Conservation (phyloP, 306 rosid species). For the Prunus davidiana region DNA sequence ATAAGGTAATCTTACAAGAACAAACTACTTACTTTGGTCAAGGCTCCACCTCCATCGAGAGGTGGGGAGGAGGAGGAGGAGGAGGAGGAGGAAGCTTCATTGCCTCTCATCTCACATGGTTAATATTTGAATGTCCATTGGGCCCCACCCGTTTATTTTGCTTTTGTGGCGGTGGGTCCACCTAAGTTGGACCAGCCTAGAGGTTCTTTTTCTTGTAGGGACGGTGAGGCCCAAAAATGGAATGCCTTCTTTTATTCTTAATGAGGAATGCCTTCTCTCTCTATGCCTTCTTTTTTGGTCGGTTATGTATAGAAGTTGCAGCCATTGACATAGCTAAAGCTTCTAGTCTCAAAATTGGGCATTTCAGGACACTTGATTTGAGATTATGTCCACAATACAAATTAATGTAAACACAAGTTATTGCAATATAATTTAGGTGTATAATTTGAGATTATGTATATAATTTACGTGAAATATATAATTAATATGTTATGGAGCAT, state of each 20-base stretch:
- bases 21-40: constrained; percentile 17
- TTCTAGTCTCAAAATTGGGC: not conserved
- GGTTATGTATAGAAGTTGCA: not conserved
- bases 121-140: constrained; percentile 34
- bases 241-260: constrained; percentile 12
- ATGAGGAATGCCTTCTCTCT: not conserved
- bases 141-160: constrained; percentile 42
- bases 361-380: too few species aligned
- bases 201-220: constrained; percentile 32
- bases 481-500: too few species aligned
- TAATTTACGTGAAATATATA: too few species aligned
- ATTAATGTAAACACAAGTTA: too few species aligned
- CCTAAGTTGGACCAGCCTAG: constrained; percentile 31
- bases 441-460: too few species aligned
- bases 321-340: not conserved
- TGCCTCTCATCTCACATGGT: not conserved
- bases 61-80: too few species aligned
- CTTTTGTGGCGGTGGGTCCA: constrained; percentile 43
- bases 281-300: not conserved
- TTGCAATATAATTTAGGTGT: too few species aligned
- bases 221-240: constrained; percentile 36
- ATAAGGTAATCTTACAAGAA: constrained; percentile 23
- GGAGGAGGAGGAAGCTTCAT: constrained; percentile 32
- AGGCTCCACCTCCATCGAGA: not conserved
- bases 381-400: too few species aligned